A percentile compares a stretch with the other conserved stretches of the same genome.
These are phyloP conservation scores for Hevea brasiliensis DNA, from an alignment of 345 rosid species.

Conservation along the genomic window DNA sequence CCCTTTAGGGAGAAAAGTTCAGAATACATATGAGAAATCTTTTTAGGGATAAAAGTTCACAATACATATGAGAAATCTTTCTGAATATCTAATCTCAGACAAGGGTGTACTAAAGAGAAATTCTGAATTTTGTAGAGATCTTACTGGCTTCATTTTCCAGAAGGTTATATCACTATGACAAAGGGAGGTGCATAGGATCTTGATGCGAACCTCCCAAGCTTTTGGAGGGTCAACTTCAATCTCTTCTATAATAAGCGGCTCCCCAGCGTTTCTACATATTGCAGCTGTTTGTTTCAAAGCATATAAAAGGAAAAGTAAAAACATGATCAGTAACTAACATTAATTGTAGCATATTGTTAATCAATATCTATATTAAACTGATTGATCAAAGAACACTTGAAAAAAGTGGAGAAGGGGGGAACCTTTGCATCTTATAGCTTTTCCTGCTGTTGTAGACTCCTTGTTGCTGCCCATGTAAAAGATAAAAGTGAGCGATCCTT, in stretches of 20 bases:
- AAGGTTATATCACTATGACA: conserved; percentile 59
- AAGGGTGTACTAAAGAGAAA: no score
- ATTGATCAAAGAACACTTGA: neutral
- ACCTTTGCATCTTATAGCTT: conserved; percentile 62
- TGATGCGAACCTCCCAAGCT: conserved; percentile 69
- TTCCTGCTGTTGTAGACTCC: conserved; percentile 5
- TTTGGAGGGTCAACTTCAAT: conserved; percentile 70
- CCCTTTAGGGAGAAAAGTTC: conserved; percentile 29
- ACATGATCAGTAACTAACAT: no score
- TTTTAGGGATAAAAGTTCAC: neutral
- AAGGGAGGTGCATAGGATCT: conserved; percentile 65
- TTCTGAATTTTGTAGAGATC: no score
- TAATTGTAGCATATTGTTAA: no score
- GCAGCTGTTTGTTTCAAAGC: conserved; percentile 44
- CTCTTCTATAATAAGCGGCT: conserved; percentile 19
- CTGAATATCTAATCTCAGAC: no score
- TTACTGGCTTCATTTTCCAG: conserved; percentile 49
- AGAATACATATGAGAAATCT: neutral
- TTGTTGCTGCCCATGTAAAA: neutral
- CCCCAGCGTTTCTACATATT: conserved; percentile 18
- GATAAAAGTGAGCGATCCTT: no score
- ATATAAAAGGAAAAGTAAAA: neutral
- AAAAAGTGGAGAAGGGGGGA: no score
- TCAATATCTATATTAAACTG: no score
- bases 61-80: neutral